Evolutionary conservation across 192 early-diverging fungal genomes (phyloP).

Genomic region (Thamnidium elegans): DNA sequence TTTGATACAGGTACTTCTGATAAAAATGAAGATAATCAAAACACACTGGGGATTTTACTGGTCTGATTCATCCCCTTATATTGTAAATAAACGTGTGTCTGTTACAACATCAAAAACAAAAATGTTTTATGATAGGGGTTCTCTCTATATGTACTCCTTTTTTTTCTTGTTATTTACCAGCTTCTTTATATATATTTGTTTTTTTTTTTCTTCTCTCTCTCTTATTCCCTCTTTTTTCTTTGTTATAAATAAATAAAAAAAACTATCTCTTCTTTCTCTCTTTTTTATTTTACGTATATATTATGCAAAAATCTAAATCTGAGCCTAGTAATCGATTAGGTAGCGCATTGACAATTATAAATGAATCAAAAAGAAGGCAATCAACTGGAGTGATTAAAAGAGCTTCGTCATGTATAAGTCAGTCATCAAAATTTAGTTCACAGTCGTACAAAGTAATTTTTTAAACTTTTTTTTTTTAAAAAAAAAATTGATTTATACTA

Average conservation of each 20-base stretch:
- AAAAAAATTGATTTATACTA: not conserved
- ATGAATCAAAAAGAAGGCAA: slow-evolving; percentile 12
- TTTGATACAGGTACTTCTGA: slow-evolving; percentile 3
- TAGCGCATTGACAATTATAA: not conserved
- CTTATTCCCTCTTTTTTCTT: slow-evolving; percentile 3
- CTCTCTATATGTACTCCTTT: not conserved
- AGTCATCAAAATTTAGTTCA: slow-evolving; percentile 2
- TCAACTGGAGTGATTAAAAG: slow-evolving; percentile 11
- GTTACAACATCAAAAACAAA: not conserved
- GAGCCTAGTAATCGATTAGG: slow-evolving; percentile 7
- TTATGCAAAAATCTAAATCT: slow-evolving; percentile 15
- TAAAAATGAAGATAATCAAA: not conserved
- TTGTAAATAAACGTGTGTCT: not conserved
- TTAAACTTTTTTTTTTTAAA: not conserved
- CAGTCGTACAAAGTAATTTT: slow-evolving; percentile 5
- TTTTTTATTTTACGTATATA: not conserved
- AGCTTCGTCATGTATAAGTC: slow-evolving; percentile 3
- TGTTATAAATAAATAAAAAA: not conserved
- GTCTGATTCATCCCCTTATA: not conserved
- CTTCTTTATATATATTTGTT: not conserved
- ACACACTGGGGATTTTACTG: slow-evolving; percentile 1
- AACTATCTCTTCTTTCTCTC: not conserved
- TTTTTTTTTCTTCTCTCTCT: not conserved
- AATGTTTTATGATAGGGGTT: too few species aligned
- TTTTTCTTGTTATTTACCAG: not conserved